Percentiles rank a stretch among this genome's conserved stretches.
phyloP scores from a whole-genome alignment of 2,329 filamentous ascomycete genomes.

The Microdochium paspali region DNA sequence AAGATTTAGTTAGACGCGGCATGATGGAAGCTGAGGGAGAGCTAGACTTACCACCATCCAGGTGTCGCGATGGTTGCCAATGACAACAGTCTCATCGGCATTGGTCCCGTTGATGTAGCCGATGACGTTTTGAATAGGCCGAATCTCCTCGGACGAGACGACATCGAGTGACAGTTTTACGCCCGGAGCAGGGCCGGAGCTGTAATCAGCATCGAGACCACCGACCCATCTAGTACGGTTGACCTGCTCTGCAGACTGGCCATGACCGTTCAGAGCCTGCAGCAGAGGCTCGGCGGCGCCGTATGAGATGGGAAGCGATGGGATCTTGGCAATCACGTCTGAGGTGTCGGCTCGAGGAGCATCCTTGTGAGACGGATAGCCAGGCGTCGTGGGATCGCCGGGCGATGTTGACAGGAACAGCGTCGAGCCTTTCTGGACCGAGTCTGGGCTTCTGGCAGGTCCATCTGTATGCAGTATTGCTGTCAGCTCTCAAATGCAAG shows the following conservation, averaged over 20 bases:
- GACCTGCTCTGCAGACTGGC: conserved; percentile 58
- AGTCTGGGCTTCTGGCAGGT: conserved; percentile 66
- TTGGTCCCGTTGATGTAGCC: conserved; percentile 72
- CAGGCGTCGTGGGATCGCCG: conserved; percentile 70
- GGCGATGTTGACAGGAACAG: conserved; percentile 55
- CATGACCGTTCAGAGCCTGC: conserved; percentile 68
- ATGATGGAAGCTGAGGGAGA: not conserved
- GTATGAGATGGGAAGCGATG: conserved; percentile 75
- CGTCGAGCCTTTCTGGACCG: conserved; percentile 70
- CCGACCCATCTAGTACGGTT: conserved; percentile 50
- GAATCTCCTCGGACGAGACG: conserved; percentile 59
- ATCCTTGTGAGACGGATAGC: conserved; percentile 69
- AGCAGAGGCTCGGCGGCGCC: conserved; percentile 66
- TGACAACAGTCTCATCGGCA: conserved; percentile 63
- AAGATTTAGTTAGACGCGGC: not conserved
- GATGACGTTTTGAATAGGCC: conserved; percentile 69
- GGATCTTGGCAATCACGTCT: conserved; percentile 60
- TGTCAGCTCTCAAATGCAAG: not conserved
- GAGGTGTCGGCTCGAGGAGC: conserved; percentile 55
- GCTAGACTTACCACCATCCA: conserved; percentile 49
- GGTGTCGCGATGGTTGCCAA: conserved; percentile 76
- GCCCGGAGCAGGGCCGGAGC: conserved; percentile 36
- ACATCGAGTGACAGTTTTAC: conserved; percentile 58
- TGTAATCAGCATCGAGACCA: conserved; percentile 32
- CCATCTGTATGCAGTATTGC: conserved; percentile 29